Evolutionary conservation across 371 early-diverging fungal species (phyloP).

Genomic region (Syncephalis plumigaleata): DNA sequence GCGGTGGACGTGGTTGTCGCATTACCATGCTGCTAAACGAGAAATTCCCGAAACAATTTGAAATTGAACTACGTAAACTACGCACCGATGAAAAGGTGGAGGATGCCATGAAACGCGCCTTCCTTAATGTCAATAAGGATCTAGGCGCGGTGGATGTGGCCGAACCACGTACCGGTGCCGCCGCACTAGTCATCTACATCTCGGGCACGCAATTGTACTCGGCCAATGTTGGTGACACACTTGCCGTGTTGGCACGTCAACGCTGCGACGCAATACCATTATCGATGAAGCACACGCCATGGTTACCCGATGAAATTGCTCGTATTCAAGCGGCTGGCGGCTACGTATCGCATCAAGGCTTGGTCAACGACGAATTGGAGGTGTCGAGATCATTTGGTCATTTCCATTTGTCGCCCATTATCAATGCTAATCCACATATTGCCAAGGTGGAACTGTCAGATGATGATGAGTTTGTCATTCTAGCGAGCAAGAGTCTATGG

Average conservation of each 20-base stretch:
- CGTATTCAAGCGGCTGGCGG: conserved; percentile 73
- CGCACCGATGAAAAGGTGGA: conserved; percentile 28
- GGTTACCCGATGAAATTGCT: conserved; percentile 48
- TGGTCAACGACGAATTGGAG: conserved; percentile 57
- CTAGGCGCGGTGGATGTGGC: conserved; percentile 24
- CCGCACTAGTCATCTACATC: conserved; percentile 63
- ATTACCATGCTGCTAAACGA: conserved; percentile 42
- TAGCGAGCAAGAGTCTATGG: conserved; percentile 76
- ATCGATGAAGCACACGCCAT: conserved; percentile 56
- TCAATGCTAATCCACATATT: conserved; percentile 74
- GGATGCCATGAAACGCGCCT: conserved; percentile 50
- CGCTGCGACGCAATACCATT: conserved; percentile 21
- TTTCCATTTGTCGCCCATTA: conserved; percentile 61
- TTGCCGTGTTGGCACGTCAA: conserved; percentile 66
- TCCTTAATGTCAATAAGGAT: conserved; percentile 58
- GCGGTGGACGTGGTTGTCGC: conserved; percentile 4
- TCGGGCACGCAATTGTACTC: conserved; percentile 63
- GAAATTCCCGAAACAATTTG: conserved; percentile 40
- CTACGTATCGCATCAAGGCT: conserved; percentile 51
- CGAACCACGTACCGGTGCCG: conserved; percentile 43
- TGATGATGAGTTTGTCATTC: conserved; percentile 79
- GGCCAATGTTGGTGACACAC: conserved; percentile 84
- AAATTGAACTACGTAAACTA: conserved; percentile 46
- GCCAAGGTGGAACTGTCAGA: conserved; percentile 48
- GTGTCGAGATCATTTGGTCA: conserved; percentile 80